These are phyloP conservation scores for Pestalotiopsis sp. DNA, from an alignment of 2,329 filamentous ascomycete genomes.

Conservation along the genomic window DNA sequence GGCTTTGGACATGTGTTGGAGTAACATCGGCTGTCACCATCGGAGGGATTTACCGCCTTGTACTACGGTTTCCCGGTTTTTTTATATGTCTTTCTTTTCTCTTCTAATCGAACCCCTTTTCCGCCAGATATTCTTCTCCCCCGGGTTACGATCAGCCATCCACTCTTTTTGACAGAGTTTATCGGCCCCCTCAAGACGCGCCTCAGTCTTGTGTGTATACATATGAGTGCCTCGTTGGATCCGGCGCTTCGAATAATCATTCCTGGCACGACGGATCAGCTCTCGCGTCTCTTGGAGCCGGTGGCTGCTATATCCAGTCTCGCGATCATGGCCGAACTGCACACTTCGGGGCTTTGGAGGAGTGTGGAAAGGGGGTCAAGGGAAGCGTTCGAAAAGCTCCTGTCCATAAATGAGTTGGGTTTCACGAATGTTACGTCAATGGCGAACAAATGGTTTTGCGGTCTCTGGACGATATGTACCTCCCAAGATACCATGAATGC, in stretches of 20 bases:
- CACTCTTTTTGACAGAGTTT: conserved; percentile 2
- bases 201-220: not conserved
- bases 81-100: conserved; percentile 23
- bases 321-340: not conserved
- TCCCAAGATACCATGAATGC: conserved; percentile 5
- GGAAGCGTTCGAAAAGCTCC: conserved; percentile 8
- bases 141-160: not conserved
- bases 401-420: conserved; percentile 24
- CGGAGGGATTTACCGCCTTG: conserved; percentile 17
- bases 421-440: conserved; percentile 31
- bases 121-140: conserved; percentile 19
- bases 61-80: conserved; percentile 29
- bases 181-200: not conserved
- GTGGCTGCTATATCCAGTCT: not conserved
- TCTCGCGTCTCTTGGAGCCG: not conserved
- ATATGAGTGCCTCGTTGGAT: not conserved
- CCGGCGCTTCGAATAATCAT: not conserved
- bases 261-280: not conserved
- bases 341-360: conserved; percentile 18
- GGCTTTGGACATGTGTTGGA: conserved; percentile 29
- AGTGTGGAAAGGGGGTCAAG: conserved; percentile 18
- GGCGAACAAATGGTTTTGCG: conserved; percentile 2
- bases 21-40: conserved; percentile 22
- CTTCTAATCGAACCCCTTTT: conserved; percentile 29
- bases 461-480: not conserved